A percentile compares a stretch with the other conserved stretches of the same genome.
phyloP scores from a whole-genome alignment of 1,139 yeast species.

The Neolecta irregularis region DNA sequence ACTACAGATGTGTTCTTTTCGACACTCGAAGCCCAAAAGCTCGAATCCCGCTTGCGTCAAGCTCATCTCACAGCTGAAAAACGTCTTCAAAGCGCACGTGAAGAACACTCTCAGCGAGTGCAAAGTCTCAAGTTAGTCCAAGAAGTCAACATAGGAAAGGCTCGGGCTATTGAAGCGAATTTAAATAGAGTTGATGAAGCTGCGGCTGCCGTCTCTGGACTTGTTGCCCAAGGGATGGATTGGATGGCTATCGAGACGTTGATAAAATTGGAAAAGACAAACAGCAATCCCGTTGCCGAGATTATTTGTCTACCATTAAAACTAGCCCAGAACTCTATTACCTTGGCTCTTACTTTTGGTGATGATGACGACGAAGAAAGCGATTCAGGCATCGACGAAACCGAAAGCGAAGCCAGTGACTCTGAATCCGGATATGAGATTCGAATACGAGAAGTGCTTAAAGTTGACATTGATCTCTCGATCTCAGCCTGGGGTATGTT shows the following conservation, averaged over 20 bases:
- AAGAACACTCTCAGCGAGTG: conserved; percentile 59
- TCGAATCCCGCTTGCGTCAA: conserved; percentile 54
- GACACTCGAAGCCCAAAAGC: conserved; percentile 66
- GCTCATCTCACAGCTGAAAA: conserved; percentile 63
- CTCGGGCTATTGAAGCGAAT: conserved; percentile 54
- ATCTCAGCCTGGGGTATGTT: conserved; percentile 3
- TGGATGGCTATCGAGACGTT: conserved; percentile 80
- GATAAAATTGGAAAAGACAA: conserved; percentile 51
- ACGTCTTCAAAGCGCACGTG: conserved; percentile 56
- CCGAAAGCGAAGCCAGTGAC: conserved; percentile 22
- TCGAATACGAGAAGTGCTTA: no score
- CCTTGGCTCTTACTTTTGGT: conserved; percentile 34
- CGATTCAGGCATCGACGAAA: conserved; percentile 24
- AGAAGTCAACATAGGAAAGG: conserved; percentile 47
- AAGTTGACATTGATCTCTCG: conserved; percentile 2
- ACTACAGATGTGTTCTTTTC: conserved; percentile 77
- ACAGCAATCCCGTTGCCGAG: conserved; percentile 50
- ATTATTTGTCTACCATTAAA: conserved; percentile 55
- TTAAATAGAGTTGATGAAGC: conserved; percentile 64
- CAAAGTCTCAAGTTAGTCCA: conserved; percentile 53
- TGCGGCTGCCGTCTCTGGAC: conserved; percentile 45
- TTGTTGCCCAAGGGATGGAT: conserved; percentile 78
- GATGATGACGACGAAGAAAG: conserved; percentile 24
- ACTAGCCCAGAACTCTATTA: conserved; percentile 52
- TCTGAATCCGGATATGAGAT: conserved; percentile 20